phyloP scores from a whole-genome alignment of 139 green algal species.

The Diplosphaera chodatii region DNA sequence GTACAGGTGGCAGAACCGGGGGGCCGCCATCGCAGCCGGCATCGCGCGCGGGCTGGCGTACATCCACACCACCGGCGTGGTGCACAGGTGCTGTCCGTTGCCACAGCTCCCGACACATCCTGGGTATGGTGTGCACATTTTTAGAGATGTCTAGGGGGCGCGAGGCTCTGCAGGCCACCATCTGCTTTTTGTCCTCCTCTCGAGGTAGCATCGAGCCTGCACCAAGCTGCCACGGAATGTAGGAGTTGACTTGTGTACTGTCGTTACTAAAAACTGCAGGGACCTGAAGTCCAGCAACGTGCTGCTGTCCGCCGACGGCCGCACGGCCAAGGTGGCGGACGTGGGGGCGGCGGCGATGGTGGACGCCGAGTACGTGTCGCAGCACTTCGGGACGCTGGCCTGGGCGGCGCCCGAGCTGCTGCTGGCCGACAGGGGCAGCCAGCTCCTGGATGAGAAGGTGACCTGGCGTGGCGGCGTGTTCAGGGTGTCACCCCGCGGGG shows the following conservation, averaged over 20 bases:
- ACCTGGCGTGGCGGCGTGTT: too few relatives aligned
- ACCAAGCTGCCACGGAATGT: too few relatives aligned
- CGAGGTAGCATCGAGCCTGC: too few relatives aligned
- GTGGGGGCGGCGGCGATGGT: slow-evolving; percentile 32
- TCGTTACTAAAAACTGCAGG: too few relatives aligned
- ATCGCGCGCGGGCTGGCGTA: slow-evolving; percentile 30
- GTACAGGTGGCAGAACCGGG: not conserved
- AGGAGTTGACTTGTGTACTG: too few relatives aligned
- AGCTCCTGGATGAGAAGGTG: too few relatives aligned
- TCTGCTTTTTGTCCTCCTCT: too few relatives aligned
- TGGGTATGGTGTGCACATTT: too few relatives aligned
- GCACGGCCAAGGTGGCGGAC: slow-evolving; percentile 37
- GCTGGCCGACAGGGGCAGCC: slow-evolving; percentile 15
- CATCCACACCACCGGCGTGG: slow-evolving; percentile 22
- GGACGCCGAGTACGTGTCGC: slow-evolving; percentile 19
- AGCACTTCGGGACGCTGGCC: slow-evolving; percentile 20
- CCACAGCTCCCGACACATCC: too few relatives aligned
- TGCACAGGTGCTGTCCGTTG: not conserved
- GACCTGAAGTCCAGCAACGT: slow-evolving; percentile 36
- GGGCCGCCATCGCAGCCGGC: slow-evolving; percentile 24
- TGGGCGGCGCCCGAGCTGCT: slow-evolving; percentile 33
- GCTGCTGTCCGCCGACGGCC: slow-evolving; percentile 21
- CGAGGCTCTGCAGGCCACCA: too few relatives aligned
- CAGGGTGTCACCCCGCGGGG: too few relatives aligned
- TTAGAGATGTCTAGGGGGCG: too few relatives aligned